These are phyloP conservation scores for Cyberlindnera euphorbiiphila DNA, from an alignment of 805 yeast genomes.

Conservation along the genomic window DNA sequence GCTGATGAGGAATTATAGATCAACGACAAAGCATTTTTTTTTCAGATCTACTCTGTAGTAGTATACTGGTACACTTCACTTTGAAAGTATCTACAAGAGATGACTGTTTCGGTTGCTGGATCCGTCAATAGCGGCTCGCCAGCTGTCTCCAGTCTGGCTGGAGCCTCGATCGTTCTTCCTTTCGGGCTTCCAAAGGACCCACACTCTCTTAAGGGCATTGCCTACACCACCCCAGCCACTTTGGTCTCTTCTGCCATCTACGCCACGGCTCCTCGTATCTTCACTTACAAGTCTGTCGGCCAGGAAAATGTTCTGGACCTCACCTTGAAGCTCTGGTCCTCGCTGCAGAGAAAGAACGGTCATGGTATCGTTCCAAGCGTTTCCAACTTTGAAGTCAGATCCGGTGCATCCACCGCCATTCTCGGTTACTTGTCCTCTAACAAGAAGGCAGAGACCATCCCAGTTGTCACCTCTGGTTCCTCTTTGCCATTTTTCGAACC, in stretches of 20 bases:
- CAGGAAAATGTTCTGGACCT: constrained; percentile 56
- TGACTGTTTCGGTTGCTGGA: constrained; percentile 19
- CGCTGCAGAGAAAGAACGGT: constrained; percentile 46
- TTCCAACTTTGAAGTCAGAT: constrained; percentile 61
- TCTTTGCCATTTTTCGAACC: constrained; percentile 69
- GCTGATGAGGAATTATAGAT: neutral
- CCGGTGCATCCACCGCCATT: constrained; percentile 79
- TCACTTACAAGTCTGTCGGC: constrained; percentile 68
- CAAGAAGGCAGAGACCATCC: constrained; percentile 30
- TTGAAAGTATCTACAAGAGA: neutral
- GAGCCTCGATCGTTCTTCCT: constrained; percentile 44
- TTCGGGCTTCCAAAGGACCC: constrained; percentile 41
- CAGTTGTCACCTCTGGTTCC: constrained; percentile 61
- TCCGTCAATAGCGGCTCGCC: constrained; percentile 21
- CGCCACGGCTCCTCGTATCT: constrained; percentile 46
- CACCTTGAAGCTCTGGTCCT: constrained; percentile 58
- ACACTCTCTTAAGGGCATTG: constrained; percentile 12
- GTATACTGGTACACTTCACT: too few species aligned
- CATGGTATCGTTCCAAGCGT: constrained; percentile 57
- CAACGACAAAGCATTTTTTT: neutral
- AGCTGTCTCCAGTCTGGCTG: constrained; percentile 29
- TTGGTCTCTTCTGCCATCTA: constrained; percentile 54
- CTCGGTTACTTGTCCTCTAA: constrained; percentile 56
- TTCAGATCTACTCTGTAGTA: neutral
- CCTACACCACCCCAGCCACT: constrained; percentile 42